Conservation (phyloP, 768 basidiomycete genomes). For the Calocybe cyanea region DNA sequence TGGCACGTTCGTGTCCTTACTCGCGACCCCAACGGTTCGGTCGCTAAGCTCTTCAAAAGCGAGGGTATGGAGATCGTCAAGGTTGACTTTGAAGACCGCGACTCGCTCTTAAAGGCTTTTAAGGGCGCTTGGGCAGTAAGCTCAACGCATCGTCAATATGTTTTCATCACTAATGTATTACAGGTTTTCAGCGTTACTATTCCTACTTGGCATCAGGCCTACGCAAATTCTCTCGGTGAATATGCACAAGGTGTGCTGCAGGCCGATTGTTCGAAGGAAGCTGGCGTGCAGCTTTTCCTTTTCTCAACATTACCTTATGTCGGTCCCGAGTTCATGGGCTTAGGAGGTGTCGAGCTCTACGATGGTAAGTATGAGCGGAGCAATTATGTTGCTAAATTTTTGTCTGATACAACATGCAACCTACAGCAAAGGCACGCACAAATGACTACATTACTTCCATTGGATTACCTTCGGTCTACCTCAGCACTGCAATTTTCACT, state of each 20-base stretch:
- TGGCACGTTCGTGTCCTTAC: conserved; percentile 16
- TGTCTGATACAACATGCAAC: background rate
- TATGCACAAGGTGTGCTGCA: conserved; percentile 14
- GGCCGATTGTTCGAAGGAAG: conserved; percentile 13
- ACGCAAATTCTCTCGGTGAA: conserved; percentile 10
- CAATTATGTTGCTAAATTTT: background rate
- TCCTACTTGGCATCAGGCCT: conserved; percentile 13
- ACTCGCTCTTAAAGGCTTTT: conserved; percentile 9
- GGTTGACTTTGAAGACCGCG: conserved; percentile 10
- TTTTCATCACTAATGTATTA: background rate
- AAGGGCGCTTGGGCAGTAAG: conserved; percentile 10
- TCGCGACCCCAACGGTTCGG: conserved; percentile 6
- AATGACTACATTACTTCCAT: conserved; percentile 15
- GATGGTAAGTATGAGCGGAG: conserved; percentile 5
- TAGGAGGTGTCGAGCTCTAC: conserved; percentile 15
- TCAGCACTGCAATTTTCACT: conserved; percentile 13
- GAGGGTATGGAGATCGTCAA: conserved; percentile 12
- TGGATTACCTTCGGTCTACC: conserved; percentile 11
- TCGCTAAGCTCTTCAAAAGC: conserved; percentile 3
- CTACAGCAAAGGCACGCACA: conserved; percentile 14
- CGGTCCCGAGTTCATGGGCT: conserved; percentile 14
- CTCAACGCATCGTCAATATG: no score
- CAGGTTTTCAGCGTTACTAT: conserved; percentile 16
- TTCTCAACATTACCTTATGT: conserved; percentile 16
- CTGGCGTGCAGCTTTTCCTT: conserved; percentile 12